Base-by-base conservation (phyloP, 2,329 filamentous ascomycete species). In the Paracamarosporium sp. region DNA sequence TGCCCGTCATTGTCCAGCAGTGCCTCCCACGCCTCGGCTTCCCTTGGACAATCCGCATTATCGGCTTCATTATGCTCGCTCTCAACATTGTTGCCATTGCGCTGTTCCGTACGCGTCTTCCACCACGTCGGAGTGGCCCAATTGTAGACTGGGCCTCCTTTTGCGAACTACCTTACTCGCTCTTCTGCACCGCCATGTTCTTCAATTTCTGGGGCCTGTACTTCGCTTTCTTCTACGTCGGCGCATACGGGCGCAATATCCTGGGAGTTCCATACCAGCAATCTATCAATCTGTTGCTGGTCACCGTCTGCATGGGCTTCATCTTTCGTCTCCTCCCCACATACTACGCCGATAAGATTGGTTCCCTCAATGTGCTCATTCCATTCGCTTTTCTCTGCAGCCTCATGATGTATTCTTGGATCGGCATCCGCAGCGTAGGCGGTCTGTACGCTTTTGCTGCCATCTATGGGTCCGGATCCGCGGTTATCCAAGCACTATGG, bases 41-140 rank as follows among this genome's bases (percentile, higher is more conserved):
- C 64, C 79, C 80, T 0, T 90, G 87, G 86, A 88, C 88, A 0
- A 82, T 88, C 35, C 79, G 87, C 0, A 83, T 84, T 1, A 80
- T 89, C 46, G 88, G 85, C 0, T 83, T 90, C 53, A 80, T 90
- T 25, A 84, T 86, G 20, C 65, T 88, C 2, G 79, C 74, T 0
- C 77, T 72, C 68, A 56, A 68, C 56, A 24, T 60, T 69, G 45
- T 75, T 66, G 47, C 62, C 66, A 55, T 73, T 61, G 6, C 73
- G 65, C 64, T 79, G 68, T 73, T 70, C 68, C 46, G 76, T 69
- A 59, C 71, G 67, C 59, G 71, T 70, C 33, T 80, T 5, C 69
- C 80, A 7, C 80, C 79, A 2, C 68, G 79, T 11, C 78, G 74
- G 52, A 73, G 73, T 1, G 79, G 79, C 1, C 75, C 78, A 0